A percentile compares a stretch with the other conserved stretches of the same genome.
phyloP scores from a whole-genome alignment of 352 stramenopile species.

The Phytopythium litorale region DNA sequence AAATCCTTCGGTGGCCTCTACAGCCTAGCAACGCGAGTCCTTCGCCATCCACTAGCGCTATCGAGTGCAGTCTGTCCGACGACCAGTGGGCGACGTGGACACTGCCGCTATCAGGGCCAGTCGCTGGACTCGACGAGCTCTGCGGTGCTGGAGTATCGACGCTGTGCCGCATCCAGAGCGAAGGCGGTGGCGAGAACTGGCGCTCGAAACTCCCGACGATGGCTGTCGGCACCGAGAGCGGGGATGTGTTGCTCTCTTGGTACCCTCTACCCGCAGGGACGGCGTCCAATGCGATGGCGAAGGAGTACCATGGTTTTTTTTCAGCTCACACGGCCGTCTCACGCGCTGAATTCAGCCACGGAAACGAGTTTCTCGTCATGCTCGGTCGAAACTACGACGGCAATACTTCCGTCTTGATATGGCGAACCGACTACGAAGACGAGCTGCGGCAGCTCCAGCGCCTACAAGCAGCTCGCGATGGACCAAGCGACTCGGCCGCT shows the following conservation, averaged over 20 bases:
- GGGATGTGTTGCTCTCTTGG: conserved; percentile 57
- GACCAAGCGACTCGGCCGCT: not conserved
- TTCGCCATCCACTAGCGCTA: not conserved
- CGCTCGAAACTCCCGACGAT: conserved; percentile 47
- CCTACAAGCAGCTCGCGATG: not conserved
- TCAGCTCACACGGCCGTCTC: conserved; percentile 35
- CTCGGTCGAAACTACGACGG: conserved; percentile 28
- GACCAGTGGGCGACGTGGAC: conserved; percentile 53
- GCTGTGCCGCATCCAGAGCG: conserved; percentile 38
- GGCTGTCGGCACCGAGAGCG: conserved; percentile 39
- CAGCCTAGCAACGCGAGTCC: conserved; percentile 5
- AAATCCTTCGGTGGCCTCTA: conserved; percentile 72
- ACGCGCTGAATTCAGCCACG: conserved; percentile 41
- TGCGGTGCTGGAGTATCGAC: conserved; percentile 24
- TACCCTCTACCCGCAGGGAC: conserved; percentile 55
- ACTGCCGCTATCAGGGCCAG: conserved; percentile 46
- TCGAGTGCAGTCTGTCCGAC: conserved; percentile 24
- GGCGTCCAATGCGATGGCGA: conserved; percentile 30
- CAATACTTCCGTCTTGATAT: conserved; percentile 48
- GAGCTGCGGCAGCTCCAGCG: conserved; percentile 44
- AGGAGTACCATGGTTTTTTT: conserved; percentile 55
- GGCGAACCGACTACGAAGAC: conserved; percentile 74
- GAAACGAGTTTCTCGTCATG: conserved; percentile 57
- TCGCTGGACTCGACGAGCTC: conserved; percentile 38
- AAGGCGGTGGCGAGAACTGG: conserved; percentile 22